Percentiles rank a stretch among this genome's conserved stretches.
Evolutionary conservation across 208 protist genomes (phyloP).

Genomic region (Trypanosoma lewisi): DNA sequence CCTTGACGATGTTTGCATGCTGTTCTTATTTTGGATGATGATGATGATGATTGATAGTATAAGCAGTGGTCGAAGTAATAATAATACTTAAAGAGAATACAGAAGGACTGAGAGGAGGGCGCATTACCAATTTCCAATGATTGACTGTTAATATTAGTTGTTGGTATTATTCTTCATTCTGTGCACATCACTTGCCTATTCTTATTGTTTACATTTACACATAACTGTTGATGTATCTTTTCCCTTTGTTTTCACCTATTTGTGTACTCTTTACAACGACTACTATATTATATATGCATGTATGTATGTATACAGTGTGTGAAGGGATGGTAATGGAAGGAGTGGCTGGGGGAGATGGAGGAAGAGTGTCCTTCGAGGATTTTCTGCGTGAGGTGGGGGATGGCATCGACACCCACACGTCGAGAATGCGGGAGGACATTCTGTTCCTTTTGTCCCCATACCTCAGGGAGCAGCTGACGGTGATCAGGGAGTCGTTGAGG

Average conservation of each 20-base stretch:
- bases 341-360: conserved; percentile 9
- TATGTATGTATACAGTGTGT: conserved; percentile 5
- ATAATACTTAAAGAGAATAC: too few species aligned
- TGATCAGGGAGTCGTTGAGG: conserved; percentile 11
- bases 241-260: not conserved
- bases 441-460: conserved; percentile 14
- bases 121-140: not conserved
- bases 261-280: not conserved
- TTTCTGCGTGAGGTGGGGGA: conserved; percentile 21
- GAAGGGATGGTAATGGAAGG: not conserved
- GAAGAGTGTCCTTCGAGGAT: not conserved
- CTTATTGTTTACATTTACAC: not conserved
- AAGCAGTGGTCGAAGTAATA: too few species aligned
- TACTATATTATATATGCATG: conserved; percentile 1
- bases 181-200: not conserved
- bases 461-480: conserved; percentile 9
- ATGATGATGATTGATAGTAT: too few species aligned
- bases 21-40: conserved; percentile 13
- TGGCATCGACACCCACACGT: conserved; percentile 22
- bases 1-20: not conserved
- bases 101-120: not conserved
- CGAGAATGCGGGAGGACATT: conserved; percentile 27
- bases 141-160: not conserved
- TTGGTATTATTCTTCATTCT: not conserved
- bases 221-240: not conserved